Conservation (phyloP, 768 basidiomycete genomes). For the Cubamyces lactineus region DNA sequence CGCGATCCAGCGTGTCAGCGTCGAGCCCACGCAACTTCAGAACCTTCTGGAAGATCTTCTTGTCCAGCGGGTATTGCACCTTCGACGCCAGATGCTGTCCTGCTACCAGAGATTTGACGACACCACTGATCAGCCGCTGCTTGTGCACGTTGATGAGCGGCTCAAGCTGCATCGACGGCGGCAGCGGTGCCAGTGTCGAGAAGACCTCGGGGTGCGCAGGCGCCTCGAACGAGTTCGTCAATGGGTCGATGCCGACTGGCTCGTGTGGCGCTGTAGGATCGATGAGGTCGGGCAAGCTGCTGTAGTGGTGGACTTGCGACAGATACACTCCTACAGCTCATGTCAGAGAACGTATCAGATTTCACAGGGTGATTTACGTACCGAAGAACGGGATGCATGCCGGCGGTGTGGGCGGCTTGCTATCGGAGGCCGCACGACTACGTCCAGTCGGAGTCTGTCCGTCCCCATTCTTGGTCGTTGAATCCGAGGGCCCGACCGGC, state of each 20-base stretch:
- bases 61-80: constrained; percentile 70
- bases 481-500: constrained; percentile 54
- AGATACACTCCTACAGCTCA: constrained; percentile 68
- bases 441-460: constrained; percentile 37
- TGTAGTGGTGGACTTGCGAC: constrained; percentile 65
- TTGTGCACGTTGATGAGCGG: constrained; percentile 90
- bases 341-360: background rate
- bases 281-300: constrained; percentile 75
- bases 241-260: constrained; percentile 63
- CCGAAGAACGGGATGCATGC: constrained; percentile 86
- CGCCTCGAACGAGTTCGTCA: constrained; percentile 63
- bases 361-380: constrained; percentile 34
- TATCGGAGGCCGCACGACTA: constrained; percentile 42
- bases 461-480: constrained; percentile 52
- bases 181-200: constrained; percentile 68
- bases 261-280: constrained; percentile 82
- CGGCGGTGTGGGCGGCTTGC: constrained; percentile 45
- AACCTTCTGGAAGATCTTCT: constrained; percentile 77
- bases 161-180: constrained; percentile 77
- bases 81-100: constrained; percentile 82
- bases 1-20: constrained; percentile 54
- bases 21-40: constrained; percentile 71
- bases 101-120: constrained; percentile 79
- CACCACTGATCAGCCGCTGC: constrained; percentile 77
- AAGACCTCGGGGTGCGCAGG: constrained; percentile 83